A percentile compares a stretch with the other conserved stretches of the same genome.
phyloP scores from a whole-genome alignment of 148 eudicot genomes.

The Gaultheria prostrata region DNA sequence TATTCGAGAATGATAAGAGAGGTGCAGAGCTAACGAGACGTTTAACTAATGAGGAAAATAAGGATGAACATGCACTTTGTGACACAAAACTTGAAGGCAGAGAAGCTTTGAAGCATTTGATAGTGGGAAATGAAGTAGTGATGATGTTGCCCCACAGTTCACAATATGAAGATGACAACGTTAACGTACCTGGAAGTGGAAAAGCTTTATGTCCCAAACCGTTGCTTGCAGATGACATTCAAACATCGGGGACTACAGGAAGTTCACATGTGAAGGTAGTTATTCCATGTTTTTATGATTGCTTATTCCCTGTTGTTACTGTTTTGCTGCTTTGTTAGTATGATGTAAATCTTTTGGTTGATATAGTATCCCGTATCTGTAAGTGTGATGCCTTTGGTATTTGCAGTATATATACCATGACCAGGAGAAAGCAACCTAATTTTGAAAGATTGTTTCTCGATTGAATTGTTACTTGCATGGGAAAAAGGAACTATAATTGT shows the following conservation, averaged over 20 bases:
- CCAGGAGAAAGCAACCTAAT: not conserved
- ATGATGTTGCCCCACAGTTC: constrained; percentile 20
- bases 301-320: not conserved
- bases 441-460: not conserved
- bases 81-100: constrained; percentile 12
- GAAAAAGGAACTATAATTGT: not conserved
- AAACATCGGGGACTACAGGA: constrained; percentile 20
- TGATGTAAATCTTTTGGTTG: not conserved
- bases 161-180: constrained; percentile 18
- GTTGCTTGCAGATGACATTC: constrained; percentile 19
- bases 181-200: constrained; percentile 16
- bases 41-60: constrained; percentile 26
- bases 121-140: constrained; percentile 18
- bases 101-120: constrained; percentile 26
- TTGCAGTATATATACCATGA: not conserved
- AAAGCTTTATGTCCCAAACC: constrained; percentile 9
- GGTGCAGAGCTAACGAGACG: constrained; percentile 21
- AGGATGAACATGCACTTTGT: constrained; percentile 25
- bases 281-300: not conserved
- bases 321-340: not conserved
- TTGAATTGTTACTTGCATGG: not conserved
- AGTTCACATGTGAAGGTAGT: constrained; percentile 49
- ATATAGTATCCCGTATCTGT: not conserved
- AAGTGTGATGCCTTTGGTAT: not conserved
- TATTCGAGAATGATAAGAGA: constrained; percentile 23